Conservation (phyloP, 83 land plant genomes). For the Picea abies region DNA sequence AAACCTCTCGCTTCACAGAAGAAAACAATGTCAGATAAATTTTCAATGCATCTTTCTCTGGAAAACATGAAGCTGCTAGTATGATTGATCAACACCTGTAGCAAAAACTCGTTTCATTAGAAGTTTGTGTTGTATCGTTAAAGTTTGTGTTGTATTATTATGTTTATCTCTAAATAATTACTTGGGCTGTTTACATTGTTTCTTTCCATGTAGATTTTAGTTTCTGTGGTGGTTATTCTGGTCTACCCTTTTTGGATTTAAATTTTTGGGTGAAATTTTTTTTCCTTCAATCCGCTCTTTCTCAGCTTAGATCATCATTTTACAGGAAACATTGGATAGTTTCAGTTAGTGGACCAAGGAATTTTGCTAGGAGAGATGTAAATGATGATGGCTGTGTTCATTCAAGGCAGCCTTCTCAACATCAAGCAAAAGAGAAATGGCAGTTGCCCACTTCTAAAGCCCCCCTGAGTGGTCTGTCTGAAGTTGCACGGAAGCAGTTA, state of each 20-base stretch:
- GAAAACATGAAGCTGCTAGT: slow-evolving; percentile 30
- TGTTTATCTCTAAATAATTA: too few relatives aligned
- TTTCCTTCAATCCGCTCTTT: too few relatives aligned
- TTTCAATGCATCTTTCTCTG: too few relatives aligned
- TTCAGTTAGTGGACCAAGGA: slow-evolving; percentile 67
- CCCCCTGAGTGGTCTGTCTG: slow-evolving; percentile 46
- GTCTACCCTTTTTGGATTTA: too few relatives aligned
- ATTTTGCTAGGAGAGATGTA: slow-evolving; percentile 32
- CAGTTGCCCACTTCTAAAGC: slow-evolving; percentile 60
- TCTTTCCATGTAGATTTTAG: too few relatives aligned
- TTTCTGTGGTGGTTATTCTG: too few relatives aligned
- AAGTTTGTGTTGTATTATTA: too few relatives aligned
- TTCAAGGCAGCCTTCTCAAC: slow-evolving; percentile 25
- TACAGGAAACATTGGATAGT: slow-evolving; percentile 67
- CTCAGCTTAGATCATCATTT: not conserved
- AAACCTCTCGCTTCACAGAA: slow-evolving; percentile 56
- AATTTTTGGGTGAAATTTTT: too few relatives aligned
- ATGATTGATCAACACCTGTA: too few relatives aligned
- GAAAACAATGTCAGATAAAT: slow-evolving; percentile 24
- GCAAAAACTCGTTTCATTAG: too few relatives aligned
- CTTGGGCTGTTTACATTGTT: too few relatives aligned
- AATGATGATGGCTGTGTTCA: slow-evolving; percentile 16
- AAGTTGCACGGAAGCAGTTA: slow-evolving; percentile 38
- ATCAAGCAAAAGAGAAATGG: slow-evolving; percentile 62
- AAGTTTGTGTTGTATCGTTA: too few relatives aligned